Conservation (phyloP, 2,329 filamentous ascomycete species). For the Colletotrichum lentis region DNA sequence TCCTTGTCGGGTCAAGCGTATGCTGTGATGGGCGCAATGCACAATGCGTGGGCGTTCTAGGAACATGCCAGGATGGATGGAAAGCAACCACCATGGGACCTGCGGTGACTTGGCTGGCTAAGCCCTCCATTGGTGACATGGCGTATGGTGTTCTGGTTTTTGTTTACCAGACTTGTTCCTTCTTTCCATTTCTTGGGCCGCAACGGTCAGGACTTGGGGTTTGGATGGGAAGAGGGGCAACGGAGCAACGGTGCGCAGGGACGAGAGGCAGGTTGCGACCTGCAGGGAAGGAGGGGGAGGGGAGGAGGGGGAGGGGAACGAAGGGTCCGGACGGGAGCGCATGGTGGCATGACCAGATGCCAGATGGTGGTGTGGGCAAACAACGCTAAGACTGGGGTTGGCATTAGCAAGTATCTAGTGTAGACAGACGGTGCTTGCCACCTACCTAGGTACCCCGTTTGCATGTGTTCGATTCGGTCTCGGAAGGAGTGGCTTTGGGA, state of each 20-base stretch:
- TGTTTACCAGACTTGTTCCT: background rate
- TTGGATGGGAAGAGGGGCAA: slow-evolving; percentile 4
- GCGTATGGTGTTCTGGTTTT: slow-evolving; percentile 12
- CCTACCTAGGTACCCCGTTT: background rate
- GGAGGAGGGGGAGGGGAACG: slow-evolving; percentile 6
- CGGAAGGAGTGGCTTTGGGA: background rate
- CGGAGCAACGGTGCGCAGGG: slow-evolving; percentile 1
- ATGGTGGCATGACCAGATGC: slow-evolving; percentile 17
- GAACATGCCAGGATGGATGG: slow-evolving; percentile 30
- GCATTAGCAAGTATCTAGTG: background rate
- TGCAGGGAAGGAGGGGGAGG: background rate
- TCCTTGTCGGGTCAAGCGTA: slow-evolving; percentile 16
- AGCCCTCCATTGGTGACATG: slow-evolving; percentile 31
- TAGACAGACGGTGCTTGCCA: background rate
- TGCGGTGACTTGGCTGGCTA: slow-evolving; percentile 21
- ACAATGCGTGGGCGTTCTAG: slow-evolving; percentile 19
- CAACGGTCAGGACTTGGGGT: slow-evolving; percentile 6
- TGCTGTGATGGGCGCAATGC: slow-evolving; percentile 3
- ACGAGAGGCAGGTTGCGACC: background rate
- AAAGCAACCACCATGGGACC: slow-evolving; percentile 30
- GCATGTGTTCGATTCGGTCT: background rate
- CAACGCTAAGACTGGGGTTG: background rate
- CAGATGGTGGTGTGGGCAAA: slow-evolving; percentile 14
- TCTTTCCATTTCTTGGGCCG: background rate
- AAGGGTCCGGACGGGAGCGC: background rate